A percentile compares a stretch with the other conserved stretches of the same genome.
phyloP scores from a whole-genome alignment of 1,284 basidiomycete species.

The Erythrobasidium hasegawianum region DNA sequence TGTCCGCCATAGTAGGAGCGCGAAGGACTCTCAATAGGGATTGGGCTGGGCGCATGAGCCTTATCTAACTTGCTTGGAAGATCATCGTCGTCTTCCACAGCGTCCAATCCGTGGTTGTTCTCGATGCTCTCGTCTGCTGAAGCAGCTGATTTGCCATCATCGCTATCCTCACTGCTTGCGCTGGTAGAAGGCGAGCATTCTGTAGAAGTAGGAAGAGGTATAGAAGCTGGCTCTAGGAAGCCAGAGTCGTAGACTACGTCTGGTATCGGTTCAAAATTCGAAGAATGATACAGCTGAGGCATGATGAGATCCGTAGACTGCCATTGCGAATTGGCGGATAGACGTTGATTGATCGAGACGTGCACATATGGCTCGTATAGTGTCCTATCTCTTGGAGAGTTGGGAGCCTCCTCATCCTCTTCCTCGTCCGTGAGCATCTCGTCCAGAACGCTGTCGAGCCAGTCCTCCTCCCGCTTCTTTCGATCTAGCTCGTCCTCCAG shows the following conservation, averaged over 20 bases:
- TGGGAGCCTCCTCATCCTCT: slow-evolving; percentile 19
- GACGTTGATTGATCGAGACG: slow-evolving; percentile 20
- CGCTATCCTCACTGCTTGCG: slow-evolving; percentile 7
- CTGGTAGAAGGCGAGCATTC: slow-evolving; percentile 13
- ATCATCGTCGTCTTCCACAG: not conserved
- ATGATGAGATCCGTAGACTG: too few relatives aligned
- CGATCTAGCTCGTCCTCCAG: slow-evolving; percentile 31
- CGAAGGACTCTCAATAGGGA: not conserved
- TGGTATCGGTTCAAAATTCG: not conserved
- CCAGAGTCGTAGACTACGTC: slow-evolving; percentile 8
- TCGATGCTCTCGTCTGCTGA: not conserved
- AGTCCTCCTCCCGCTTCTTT: slow-evolving; percentile 34
- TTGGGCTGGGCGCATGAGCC: not conserved
- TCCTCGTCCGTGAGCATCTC: slow-evolving; percentile 34
- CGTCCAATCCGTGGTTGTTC: not conserved
- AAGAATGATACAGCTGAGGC: too few relatives aligned
- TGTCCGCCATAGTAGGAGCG: not conserved
- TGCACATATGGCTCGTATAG: slow-evolving; percentile 26
- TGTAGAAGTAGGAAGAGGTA: slow-evolving; percentile 34
- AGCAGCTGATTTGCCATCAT: not conserved
- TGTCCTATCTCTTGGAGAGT: slow-evolving; percentile 3
- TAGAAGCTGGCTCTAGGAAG: slow-evolving; percentile 30
- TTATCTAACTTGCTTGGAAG: not conserved
- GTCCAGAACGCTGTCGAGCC: slow-evolving; percentile 34
- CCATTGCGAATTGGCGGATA: not conserved